A percentile compares a stretch with the other conserved stretches of the same genome.
These are phyloP conservation scores for Infundibulicybe gibba DNA, from an alignment of 768 basidiomycete species.

Conservation along the genomic window DNA sequence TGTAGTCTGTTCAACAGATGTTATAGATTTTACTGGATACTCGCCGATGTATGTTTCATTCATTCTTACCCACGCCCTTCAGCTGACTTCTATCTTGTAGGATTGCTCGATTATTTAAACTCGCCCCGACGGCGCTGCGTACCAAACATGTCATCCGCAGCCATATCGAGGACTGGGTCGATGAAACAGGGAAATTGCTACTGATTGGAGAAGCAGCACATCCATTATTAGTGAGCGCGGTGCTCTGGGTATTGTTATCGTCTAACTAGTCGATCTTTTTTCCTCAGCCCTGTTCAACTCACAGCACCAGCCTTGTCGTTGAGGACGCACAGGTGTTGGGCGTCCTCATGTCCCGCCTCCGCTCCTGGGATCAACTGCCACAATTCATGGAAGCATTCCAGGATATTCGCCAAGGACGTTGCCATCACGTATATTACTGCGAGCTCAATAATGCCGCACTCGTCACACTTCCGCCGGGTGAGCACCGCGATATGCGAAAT, in stretches of 20 bases:
- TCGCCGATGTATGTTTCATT: constrained; percentile 6
- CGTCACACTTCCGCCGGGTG: constrained; percentile 38
- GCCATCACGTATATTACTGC: constrained; percentile 33
- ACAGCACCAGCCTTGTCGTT: constrained; percentile 41
- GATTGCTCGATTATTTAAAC: constrained; percentile 28
- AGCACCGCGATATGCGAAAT: constrained; percentile 38
- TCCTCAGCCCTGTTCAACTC: constrained; percentile 43
- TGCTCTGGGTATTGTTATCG: background rate
- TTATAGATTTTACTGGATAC: constrained; percentile 28
- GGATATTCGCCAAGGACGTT: constrained; percentile 45
- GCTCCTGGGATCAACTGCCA: constrained; percentile 37
- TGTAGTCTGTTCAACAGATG: constrained; percentile 22
- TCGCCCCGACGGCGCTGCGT: constrained; percentile 27
- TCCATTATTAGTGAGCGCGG: constrained; percentile 40
- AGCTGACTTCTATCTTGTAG: constrained; percentile 14
- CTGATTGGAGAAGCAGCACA: constrained; percentile 58
- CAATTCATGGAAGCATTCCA: constrained; percentile 47
- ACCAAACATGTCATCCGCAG: constrained; percentile 30
- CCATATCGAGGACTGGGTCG: constrained; percentile 47
- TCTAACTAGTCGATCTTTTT: background rate
- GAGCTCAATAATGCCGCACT: constrained; percentile 41
- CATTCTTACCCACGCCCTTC: background rate
- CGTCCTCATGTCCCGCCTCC: constrained; percentile 46
- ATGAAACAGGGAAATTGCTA: constrained; percentile 38
- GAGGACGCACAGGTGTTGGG: constrained; percentile 60